Evolutionary conservation across 106 monocot species (phyloP).

Genomic region (Amphibolis antarctica): DNA sequence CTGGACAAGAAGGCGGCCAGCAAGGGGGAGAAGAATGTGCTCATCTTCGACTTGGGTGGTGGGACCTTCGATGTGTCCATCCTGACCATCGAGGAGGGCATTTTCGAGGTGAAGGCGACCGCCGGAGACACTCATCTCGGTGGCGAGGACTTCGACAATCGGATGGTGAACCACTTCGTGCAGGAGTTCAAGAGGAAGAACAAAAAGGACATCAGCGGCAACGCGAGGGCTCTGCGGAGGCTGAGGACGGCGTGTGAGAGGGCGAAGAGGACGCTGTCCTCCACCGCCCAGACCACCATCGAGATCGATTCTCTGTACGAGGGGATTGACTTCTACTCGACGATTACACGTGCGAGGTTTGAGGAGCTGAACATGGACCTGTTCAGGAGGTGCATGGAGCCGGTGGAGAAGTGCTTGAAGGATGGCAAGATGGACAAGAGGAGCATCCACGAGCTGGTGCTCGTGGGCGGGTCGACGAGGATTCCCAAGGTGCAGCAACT

Average conservation of each 20-base stretch:
- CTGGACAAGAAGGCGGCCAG: slow-evolving; percentile 1
- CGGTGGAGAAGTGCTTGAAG: slow-evolving; percentile 46
- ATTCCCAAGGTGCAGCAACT: slow-evolving; percentile 42
- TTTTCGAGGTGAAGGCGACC: slow-evolving; percentile 20
- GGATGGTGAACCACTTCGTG: slow-evolving; percentile 9
- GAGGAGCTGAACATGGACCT: slow-evolving; percentile 34
- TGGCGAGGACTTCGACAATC: slow-evolving; percentile 22
- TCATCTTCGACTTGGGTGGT: slow-evolving; percentile 19
- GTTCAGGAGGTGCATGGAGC: slow-evolving; percentile 50
- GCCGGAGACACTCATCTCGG: slow-evolving; percentile 21
- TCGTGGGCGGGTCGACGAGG: slow-evolving; percentile 18
- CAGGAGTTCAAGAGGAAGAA: slow-evolving; percentile 10
- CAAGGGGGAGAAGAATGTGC: slow-evolving; percentile 7
- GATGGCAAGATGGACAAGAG: slow-evolving; percentile 21
- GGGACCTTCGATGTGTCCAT: slow-evolving; percentile 18
- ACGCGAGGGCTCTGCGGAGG: not conserved
- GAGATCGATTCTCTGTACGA: slow-evolving; percentile 19
- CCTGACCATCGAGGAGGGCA: slow-evolving; percentile 12
- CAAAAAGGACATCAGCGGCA: slow-evolving; percentile 17
- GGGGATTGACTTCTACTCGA: slow-evolving; percentile 18
- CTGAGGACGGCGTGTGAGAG: slow-evolving; percentile 18
- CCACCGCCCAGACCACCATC: slow-evolving; percentile 6
- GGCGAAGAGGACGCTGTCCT: slow-evolving; percentile 18
- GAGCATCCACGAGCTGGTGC: slow-evolving; percentile 13
- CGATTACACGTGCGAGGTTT: slow-evolving; percentile 9